These are phyloP conservation scores for Marsdenia floribunda DNA, from an alignment of 257 asterid species.

Conservation along the genomic window DNA sequence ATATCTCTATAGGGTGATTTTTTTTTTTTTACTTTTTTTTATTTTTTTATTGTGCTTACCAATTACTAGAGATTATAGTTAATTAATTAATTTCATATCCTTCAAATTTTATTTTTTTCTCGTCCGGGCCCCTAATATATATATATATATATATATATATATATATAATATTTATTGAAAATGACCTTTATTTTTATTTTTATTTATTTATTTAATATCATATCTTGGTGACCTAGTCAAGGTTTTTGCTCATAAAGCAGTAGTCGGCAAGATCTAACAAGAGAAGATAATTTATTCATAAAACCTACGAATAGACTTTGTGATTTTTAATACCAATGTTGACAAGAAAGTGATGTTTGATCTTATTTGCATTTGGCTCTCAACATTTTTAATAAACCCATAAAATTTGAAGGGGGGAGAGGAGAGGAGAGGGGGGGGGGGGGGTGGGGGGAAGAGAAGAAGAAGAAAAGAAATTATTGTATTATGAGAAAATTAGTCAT, in stretches of 20 bases:
- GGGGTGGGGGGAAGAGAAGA: too few relatives aligned
- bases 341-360: not conserved
- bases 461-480: too few relatives aligned
- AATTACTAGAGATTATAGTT: not conserved
- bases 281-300: not conserved
- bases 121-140: not conserved
- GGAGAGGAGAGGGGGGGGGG: too few relatives aligned
- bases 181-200: not conserved
- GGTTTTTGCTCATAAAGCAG: not conserved
- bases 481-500: too few relatives aligned
- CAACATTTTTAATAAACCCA: too few relatives aligned
- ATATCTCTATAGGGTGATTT: conserved; percentile 16
- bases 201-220: not conserved
- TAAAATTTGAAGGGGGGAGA: too few relatives aligned
- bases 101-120: not conserved
- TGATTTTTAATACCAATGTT: not conserved
- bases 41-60: too few relatives aligned
- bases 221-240: not conserved
- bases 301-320: not conserved
- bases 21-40: too few relatives aligned
- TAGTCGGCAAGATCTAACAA: not conserved
- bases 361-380: too few relatives aligned
- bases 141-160: not conserved
- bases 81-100: not conserved
- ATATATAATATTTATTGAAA: conserved; percentile 1